Evolutionary conservation across 139 green algal species (phyloP).

Genomic region (Chlamydomonas sp.): DNA sequence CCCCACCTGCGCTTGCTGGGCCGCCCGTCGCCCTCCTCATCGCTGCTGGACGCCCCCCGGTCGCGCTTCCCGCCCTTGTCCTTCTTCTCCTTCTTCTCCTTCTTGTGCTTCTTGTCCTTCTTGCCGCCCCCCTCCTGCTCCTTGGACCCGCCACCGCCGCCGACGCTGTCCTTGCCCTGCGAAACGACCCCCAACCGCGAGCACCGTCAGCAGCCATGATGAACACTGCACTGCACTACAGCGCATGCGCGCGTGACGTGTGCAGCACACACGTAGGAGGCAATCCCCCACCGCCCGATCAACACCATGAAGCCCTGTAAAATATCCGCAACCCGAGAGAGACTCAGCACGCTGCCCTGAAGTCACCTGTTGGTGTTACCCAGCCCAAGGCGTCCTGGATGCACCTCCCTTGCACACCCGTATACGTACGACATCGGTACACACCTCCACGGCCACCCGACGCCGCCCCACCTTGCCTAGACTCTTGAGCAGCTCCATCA

Average conservation of each 20-base stretch:
- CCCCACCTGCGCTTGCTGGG: constrained; percentile 1
- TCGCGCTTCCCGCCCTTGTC: constrained; percentile 52
- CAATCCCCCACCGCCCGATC: no score
- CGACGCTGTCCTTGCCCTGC: constrained; percentile 12
- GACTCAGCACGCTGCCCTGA: no score
- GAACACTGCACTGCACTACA: no score
- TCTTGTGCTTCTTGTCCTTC: constrained; percentile 49
- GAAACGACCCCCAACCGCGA: not conserved
- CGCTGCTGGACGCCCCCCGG: constrained; percentile 12
- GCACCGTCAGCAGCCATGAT: not conserved
- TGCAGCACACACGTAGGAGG: no score
- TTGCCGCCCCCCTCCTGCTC: constrained; percentile 24
- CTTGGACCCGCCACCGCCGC: not conserved
- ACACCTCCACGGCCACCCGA: not conserved
- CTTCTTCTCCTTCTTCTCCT: constrained; percentile 63
- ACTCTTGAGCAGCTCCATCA: constrained; percentile 67
- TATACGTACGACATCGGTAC: no score
- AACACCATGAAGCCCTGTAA: no score
- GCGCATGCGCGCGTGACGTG: no score
- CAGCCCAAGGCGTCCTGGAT: no score
- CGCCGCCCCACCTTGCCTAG: constrained; percentile 1
- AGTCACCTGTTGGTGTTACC: no score
- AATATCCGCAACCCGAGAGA: no score
- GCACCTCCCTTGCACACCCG: no score
- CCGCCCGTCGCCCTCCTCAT: constrained; percentile 23